phyloP scores from a whole-genome alignment of 2,329 filamentous ascomycete genomes.

The Dothidotthia symphoricarpi region DNA sequence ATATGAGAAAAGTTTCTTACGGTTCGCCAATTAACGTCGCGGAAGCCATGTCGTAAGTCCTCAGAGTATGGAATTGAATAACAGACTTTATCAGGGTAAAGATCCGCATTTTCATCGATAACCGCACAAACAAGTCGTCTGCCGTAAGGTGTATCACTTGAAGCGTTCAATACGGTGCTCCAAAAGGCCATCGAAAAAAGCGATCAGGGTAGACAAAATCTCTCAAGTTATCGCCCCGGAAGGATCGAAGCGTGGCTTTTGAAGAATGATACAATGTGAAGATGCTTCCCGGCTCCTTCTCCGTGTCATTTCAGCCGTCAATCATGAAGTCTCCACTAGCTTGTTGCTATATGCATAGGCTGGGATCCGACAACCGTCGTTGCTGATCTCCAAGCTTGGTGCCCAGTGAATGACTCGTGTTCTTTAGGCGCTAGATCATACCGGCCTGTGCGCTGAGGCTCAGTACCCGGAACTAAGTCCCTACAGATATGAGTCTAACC shows the following conservation, averaged over 20 bases:
- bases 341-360: too few relatives aligned
- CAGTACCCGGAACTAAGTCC: too few relatives aligned
- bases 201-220: background rate
- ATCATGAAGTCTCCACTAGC: too few relatives aligned
- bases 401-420: too few relatives aligned
- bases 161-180: conserved; percentile 27
- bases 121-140: conserved; percentile 25
- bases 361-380: too few relatives aligned
- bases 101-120: conserved; percentile 43
- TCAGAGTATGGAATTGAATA: conserved; percentile 23
- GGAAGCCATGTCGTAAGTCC: conserved; percentile 27
- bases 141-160: conserved; percentile 16
- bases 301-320: too few relatives aligned
- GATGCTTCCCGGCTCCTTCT: too few relatives aligned
- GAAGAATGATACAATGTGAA: too few relatives aligned
- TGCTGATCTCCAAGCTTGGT: too few relatives aligned
- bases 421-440: too few relatives aligned
- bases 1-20: conserved; percentile 15
- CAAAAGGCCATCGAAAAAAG: conserved; percentile 26
- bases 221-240: conserved; percentile 2
- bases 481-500: too few relatives aligned
- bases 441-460: too few relatives aligned
- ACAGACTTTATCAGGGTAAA: conserved; percentile 21
- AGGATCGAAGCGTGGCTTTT: conserved; percentile 4
- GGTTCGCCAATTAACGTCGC: conserved; percentile 31